These are phyloP conservation scores for Bipolaris cookei DNA, from an alignment of 2,329 filamentous ascomycete species.

Conservation along the genomic window DNA sequence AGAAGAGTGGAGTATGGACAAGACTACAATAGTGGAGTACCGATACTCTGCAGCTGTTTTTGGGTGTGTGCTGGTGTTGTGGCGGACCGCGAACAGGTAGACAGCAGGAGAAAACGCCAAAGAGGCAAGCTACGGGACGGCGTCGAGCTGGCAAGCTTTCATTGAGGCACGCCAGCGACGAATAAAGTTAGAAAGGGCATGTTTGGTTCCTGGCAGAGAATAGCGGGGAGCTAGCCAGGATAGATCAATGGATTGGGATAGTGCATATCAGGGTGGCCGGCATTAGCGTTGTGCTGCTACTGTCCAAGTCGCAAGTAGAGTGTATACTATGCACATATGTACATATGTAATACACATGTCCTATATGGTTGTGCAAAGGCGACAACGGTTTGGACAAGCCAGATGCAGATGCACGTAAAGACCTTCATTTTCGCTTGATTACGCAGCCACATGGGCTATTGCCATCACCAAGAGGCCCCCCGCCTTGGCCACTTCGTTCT, in stretches of 20 bases:
- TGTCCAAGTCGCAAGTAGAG: not conserved
- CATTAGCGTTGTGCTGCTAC: constrained; percentile 1
- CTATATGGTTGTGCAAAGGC: not conserved
- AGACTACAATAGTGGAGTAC: not conserved
- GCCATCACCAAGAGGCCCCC: not conserved
- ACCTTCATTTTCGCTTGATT: not conserved
- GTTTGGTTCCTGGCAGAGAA: not conserved
- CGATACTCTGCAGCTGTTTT: not conserved
- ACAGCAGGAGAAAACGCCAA: not conserved
- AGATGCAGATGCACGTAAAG: too few relatives aligned
- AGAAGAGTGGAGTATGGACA: constrained; percentile 1
- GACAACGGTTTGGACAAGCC: not conserved
- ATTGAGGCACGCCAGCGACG: not conserved
- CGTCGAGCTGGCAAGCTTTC: not conserved
- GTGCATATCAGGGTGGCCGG: not conserved
- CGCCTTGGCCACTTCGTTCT: not conserved
- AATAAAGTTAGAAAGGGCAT: not conserved
- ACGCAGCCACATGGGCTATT: not conserved
- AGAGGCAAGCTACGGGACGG: constrained; percentile 1
- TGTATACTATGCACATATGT: too few relatives aligned
- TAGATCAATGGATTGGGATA: too few relatives aligned
- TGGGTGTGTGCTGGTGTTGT: not conserved
- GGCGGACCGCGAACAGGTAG: not conserved
- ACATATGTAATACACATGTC: too few relatives aligned
- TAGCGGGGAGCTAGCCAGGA: not conserved